phyloP scores from a whole-genome alignment of 202 grass and related monocot genomes.

The Zoysia matrella region DNA sequence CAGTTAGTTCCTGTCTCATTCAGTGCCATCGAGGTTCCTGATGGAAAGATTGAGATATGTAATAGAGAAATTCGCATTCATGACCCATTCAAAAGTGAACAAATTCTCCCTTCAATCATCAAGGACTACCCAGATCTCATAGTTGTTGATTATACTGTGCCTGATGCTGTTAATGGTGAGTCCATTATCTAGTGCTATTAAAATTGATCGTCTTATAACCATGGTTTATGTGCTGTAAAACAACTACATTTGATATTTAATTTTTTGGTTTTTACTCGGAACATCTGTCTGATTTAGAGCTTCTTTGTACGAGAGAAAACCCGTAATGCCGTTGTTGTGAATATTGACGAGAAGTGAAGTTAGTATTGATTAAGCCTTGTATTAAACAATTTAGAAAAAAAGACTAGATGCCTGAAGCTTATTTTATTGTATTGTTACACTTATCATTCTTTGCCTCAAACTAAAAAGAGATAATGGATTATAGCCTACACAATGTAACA shows the following conservation, averaged over 20 bases:
- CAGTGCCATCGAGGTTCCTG: conserved; percentile 61
- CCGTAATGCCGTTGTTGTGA: conserved; percentile 4
- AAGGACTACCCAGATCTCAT: conserved; percentile 76
- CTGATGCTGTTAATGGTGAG: conserved; percentile 88
- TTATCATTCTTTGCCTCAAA: too few species aligned
- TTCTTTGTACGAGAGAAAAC: conserved; percentile 4
- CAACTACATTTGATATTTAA: neutral
- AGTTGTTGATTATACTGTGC: conserved; percentile 90
- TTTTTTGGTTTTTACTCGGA: neutral
- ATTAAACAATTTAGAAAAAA: conserved; percentile 11
- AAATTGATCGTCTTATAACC: neutral
- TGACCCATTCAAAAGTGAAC: conserved; percentile 72
- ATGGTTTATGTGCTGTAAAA: neutral
- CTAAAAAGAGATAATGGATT: neutral
- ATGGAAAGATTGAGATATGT: conserved; percentile 63
- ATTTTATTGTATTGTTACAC: neutral
- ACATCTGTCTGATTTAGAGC: neutral
- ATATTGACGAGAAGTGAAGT: neutral
- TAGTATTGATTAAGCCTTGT: neutral
- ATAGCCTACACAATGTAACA: neutral
- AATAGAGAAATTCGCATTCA: conserved; percentile 66
- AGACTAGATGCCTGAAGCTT: neutral
- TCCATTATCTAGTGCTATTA: conserved; percentile 15
- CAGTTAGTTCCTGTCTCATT: conserved; percentile 85
- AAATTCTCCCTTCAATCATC: conserved; percentile 59